Conservation (phyloP, 352 stramenopile species). For the Blastocystis sp. region DNA sequence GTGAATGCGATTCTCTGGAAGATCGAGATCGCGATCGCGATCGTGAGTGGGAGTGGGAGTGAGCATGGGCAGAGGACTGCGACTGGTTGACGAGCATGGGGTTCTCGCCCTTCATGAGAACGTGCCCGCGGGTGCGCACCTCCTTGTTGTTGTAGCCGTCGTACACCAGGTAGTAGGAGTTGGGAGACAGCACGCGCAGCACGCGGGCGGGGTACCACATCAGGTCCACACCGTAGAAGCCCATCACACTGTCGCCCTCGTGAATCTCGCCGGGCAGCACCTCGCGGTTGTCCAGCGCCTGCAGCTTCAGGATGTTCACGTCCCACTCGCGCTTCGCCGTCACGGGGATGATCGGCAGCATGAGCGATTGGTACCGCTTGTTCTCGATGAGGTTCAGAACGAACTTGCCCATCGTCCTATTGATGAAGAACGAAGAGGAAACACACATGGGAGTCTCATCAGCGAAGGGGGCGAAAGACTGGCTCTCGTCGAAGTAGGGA, state of each 20-base stretch:
- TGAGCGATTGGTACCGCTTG: slow-evolving; percentile 63
- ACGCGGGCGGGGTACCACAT: slow-evolving; percentile 54
- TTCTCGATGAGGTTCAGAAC: slow-evolving; percentile 35
- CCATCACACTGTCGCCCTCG: slow-evolving; percentile 59
- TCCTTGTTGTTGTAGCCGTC: slow-evolving; percentile 53
- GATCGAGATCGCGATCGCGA: not conserved
- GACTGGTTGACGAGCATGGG: slow-evolving; percentile 6
- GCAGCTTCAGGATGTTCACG: slow-evolving; percentile 48
- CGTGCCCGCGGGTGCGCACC: slow-evolving; percentile 24
- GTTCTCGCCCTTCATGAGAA: slow-evolving; percentile 41
- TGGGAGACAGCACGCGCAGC: slow-evolving; percentile 9
- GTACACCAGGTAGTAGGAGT: slow-evolving; percentile 32
- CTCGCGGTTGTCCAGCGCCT: slow-evolving; percentile 32
- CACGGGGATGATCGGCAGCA: slow-evolving; percentile 47
- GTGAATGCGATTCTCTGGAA: too few species aligned
- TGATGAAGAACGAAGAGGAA: not conserved
- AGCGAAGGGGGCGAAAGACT: slow-evolving; percentile 4
- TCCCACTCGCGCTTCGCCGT: slow-evolving; percentile 57
- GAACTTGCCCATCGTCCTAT: slow-evolving; percentile 42
- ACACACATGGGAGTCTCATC: not conserved
- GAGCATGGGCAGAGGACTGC: not conserved
- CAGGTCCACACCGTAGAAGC: slow-evolving; percentile 56
- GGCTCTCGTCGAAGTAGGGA: slow-evolving; percentile 52
- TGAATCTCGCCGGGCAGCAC: slow-evolving; percentile 22
- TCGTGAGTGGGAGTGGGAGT: not conserved